Percentiles rank a stretch among this genome's conserved stretches.
These are phyloP conservation scores for Xylaria sp. DNA, from an alignment of 2,329 filamentous ascomycete genomes.

Conservation along the genomic window DNA sequence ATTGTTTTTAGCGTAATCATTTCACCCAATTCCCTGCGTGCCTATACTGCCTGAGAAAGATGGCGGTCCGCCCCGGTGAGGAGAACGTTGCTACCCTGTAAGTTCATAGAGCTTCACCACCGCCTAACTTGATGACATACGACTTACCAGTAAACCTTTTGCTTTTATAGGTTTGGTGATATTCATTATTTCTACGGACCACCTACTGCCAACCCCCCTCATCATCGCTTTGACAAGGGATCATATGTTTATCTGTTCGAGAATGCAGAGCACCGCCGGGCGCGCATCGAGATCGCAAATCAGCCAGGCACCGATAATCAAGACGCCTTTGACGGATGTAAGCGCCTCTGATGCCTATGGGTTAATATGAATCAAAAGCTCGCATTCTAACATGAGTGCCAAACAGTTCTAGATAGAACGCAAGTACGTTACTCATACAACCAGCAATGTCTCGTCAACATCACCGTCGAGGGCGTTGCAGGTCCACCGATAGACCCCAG, in stretches of 20 bases:
- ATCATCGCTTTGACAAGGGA: conserved; percentile 82
- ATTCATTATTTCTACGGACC: conserved; percentile 81
- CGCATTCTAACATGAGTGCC: conserved; percentile 14
- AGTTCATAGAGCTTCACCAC: conserved; percentile 38
- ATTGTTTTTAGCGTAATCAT: not conserved
- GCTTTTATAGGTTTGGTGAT: conserved; percentile 72
- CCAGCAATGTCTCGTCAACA: conserved; percentile 75
- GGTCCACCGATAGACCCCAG: conserved; percentile 54
- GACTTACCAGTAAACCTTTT: conserved; percentile 41
- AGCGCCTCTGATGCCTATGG: conserved; percentile 49
- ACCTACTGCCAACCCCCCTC: conserved; percentile 73
- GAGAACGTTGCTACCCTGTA: conserved; percentile 61
- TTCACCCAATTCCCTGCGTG: not conserved
- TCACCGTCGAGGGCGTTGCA: conserved; percentile 67
- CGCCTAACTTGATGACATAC: conserved; percentile 8
- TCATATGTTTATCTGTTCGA: conserved; percentile 86
- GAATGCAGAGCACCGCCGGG: conserved; percentile 72
- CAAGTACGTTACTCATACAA: conserved; percentile 77
- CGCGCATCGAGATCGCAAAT: conserved; percentile 81
- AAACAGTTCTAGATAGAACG: conserved; percentile 71
- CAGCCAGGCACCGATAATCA: conserved; percentile 78
- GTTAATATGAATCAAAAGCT: not conserved
- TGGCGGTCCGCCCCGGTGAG: conserved; percentile 58
- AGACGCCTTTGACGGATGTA: conserved; percentile 81
- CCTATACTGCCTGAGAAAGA: conserved; percentile 38